These are phyloP conservation scores for Rehmannia glutinosa DNA, from an alignment of 257 asterid genomes.

Conservation along the genomic window DNA sequence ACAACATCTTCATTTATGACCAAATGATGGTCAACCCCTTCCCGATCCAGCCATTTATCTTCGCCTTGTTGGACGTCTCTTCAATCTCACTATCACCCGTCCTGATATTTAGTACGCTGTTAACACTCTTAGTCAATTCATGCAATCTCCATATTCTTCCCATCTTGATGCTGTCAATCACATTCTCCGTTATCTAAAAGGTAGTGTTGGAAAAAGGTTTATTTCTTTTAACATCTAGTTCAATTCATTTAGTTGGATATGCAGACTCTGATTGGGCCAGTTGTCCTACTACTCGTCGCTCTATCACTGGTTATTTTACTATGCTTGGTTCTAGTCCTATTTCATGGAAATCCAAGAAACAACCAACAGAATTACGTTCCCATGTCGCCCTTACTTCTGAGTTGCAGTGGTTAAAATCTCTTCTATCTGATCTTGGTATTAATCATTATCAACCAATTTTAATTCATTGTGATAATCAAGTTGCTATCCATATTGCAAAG, in stretches of 20 bases:
- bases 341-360: background rate
- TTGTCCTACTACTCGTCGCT: background rate
- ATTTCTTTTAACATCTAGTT: background rate
- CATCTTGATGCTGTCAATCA: background rate
- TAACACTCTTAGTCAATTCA: background rate
- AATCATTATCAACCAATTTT: background rate
- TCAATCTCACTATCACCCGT: background rate
- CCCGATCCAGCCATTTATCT: background rate
- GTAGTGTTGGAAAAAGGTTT: background rate
- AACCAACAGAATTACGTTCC: background rate
- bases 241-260: background rate
- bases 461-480: background rate
- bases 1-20: background rate
- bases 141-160: background rate
- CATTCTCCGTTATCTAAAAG: background rate
- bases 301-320: background rate
- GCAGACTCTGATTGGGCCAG: background rate
- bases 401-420: background rate
- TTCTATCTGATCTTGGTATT: background rate
- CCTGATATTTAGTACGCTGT: background rate
- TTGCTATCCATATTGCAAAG: background rate
- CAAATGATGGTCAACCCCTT: background rate
- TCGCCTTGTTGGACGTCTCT: background rate
- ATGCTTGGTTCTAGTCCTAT: background rate
- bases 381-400: background rate